Evolutionary conservation across 2,329 filamentous ascomycete genomes (phyloP).

Genomic region (Xylaria sp.): DNA sequence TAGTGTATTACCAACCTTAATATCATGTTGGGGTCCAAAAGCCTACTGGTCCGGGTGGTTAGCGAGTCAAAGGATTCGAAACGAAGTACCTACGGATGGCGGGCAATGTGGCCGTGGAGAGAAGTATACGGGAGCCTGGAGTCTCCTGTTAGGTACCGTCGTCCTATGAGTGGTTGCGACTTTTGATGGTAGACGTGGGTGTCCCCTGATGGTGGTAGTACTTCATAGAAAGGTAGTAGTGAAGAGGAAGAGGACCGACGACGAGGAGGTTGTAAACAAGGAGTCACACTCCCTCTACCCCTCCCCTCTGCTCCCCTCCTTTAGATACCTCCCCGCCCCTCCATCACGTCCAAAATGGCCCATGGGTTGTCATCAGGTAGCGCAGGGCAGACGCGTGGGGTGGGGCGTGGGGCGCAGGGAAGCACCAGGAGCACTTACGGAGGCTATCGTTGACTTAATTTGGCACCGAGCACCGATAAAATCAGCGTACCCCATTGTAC

Average conservation of each 20-base stretch:
- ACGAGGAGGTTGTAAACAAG: conserved; percentile 42
- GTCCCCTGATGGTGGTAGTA: conserved; percentile 40
- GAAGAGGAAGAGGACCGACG: conserved; percentile 19
- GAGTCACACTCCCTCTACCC: conserved; percentile 46
- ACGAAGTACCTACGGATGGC: neutral
- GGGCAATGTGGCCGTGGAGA: neutral
- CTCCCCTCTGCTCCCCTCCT: conserved; percentile 21
- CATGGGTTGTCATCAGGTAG: conserved; percentile 43
- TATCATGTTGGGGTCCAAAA: conserved; percentile 24
- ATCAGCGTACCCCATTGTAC: conserved; percentile 42
- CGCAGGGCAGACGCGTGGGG: conserved; percentile 44
- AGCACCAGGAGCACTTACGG: conserved; percentile 13
- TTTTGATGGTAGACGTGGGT: conserved; percentile 44
- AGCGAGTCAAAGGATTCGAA: neutral
- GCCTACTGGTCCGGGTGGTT: neutral
- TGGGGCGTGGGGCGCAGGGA: conserved; percentile 42
- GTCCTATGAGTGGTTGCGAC: conserved; percentile 12
- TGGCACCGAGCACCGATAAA: conserved; percentile 42
- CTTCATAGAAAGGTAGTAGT: conserved; percentile 15
- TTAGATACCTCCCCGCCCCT: conserved; percentile 21
- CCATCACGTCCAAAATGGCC: neutral
- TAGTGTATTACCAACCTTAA: conserved; percentile 21
- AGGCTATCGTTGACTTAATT: conserved; percentile 43
- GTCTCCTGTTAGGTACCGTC: neutral
- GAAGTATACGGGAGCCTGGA: conserved; percentile 8